Evolutionary conservation across 2,329 filamentous ascomycete species (phyloP).

Genomic region (Pestalotiopsis sp.): DNA sequence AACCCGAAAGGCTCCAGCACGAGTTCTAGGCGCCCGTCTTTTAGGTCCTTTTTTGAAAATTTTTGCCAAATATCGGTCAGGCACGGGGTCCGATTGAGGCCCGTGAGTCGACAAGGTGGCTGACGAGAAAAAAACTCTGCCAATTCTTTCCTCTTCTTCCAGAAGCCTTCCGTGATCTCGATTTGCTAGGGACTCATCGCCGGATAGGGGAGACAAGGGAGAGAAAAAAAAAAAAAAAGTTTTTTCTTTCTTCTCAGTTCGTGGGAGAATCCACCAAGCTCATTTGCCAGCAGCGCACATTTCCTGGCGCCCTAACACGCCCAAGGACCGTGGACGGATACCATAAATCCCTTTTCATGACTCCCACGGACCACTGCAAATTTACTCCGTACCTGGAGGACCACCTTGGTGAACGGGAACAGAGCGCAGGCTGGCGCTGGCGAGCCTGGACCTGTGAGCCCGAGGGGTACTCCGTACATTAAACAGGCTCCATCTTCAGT

Average conservation of each 20-base stretch:
- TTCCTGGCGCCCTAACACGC: neutral
- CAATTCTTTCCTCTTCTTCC: neutral
- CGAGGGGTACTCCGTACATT: neutral
- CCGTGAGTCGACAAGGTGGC: neutral
- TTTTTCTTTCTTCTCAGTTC: neutral
- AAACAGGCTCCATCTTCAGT: neutral
- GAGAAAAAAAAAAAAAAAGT: neutral
- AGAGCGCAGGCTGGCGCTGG: neutral
- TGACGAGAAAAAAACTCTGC: neutral
- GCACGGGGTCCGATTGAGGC: neutral
- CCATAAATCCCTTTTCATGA: neutral
- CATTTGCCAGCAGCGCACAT: neutral
- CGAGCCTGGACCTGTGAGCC: neutral
- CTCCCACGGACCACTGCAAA: neutral
- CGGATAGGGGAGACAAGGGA: neutral
- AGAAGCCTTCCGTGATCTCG: neutral
- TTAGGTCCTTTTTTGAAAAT: neutral
- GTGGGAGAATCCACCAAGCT: neutral
- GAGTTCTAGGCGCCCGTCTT: neutral
- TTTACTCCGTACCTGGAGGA: constrained; percentile 7
- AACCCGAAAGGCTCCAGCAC: neutral
- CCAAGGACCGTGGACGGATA: neutral
- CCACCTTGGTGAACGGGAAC: constrained; percentile 3
- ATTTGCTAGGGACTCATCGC: neutral
- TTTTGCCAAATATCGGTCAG: constrained; percentile 7